A percentile compares a stretch with the other conserved stretches of the same genome.
Conservation (phyloP, 768 basidiomycete species). For the Mrakia blollopis region DNA sequence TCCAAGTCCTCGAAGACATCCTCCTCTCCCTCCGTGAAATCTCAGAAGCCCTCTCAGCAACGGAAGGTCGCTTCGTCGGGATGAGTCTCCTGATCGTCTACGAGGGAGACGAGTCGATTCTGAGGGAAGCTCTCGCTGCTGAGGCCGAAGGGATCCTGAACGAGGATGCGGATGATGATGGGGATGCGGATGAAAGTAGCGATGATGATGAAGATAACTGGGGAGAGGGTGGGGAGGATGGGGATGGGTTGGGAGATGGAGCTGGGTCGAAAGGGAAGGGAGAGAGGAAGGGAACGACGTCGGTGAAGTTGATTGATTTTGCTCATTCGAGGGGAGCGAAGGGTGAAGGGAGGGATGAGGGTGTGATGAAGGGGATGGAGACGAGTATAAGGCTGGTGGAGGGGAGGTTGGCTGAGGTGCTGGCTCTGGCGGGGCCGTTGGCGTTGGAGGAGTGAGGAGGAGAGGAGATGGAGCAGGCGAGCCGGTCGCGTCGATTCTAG, state of each 20-base stretch:
- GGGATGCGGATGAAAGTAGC: constrained; percentile 15
- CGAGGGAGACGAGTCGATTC: constrained; percentile 54
- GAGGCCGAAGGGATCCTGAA: constrained; percentile 21
- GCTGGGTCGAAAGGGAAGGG: constrained; percentile 33
- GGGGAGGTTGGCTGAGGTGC: constrained; percentile 53
- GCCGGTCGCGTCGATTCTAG: background rate
- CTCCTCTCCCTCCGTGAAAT: constrained; percentile 51
- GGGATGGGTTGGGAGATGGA: constrained; percentile 35
- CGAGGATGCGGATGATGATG: constrained; percentile 37
- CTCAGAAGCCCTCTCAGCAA: constrained; percentile 49
- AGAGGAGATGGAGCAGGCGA: background rate
- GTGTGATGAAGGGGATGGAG: constrained; percentile 68
- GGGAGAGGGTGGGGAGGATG: constrained; percentile 37
- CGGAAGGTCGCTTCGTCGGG: constrained; percentile 77
- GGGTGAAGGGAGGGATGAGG: constrained; percentile 70
- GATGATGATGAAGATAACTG: constrained; percentile 45
- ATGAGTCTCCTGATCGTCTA: constrained; percentile 77
- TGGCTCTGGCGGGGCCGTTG: constrained; percentile 3
- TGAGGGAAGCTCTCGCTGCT: constrained; percentile 43
- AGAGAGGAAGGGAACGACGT: constrained; percentile 42
- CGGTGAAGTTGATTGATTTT: constrained; percentile 84
- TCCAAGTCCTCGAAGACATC: constrained; percentile 58
- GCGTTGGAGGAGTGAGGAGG: constrained; percentile 25
- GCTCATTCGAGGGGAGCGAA: constrained; percentile 70
- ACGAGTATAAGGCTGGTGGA: constrained; percentile 62